phyloP scores from a whole-genome alignment of 495 filamentous ascomycete genomes.

The Thermothielavioides terrestris region DNA sequence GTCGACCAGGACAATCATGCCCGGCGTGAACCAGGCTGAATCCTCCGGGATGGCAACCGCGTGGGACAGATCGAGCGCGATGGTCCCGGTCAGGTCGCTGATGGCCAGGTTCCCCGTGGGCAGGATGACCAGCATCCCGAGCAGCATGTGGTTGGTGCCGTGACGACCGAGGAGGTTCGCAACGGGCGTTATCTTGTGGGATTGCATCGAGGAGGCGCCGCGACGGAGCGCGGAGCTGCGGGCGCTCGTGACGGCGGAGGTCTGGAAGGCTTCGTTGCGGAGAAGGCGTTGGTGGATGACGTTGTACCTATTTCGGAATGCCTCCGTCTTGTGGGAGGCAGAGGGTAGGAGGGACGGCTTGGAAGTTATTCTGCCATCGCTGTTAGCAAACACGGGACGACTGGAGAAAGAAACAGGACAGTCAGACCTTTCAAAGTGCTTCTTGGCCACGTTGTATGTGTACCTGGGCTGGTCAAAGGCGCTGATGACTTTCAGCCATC shows the following conservation, averaged over 20 bases:
- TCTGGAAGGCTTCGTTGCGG: constrained; percentile 88
- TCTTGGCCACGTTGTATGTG: constrained; percentile 77
- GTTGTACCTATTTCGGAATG: constrained; percentile 85
- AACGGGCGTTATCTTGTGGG: constrained; percentile 85
- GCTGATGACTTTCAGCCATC: constrained; percentile 68
- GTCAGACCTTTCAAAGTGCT: constrained; percentile 71
- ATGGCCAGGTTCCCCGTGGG: constrained; percentile 78
- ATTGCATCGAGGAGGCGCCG: constrained; percentile 50
- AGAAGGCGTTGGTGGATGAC: constrained; percentile 84
- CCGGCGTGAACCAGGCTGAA: constrained; percentile 82
- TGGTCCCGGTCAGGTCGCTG: constrained; percentile 77
- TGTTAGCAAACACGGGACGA: too few species aligned
- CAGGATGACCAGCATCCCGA: constrained; percentile 72
- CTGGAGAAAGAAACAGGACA: too few species aligned
- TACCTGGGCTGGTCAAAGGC: constrained; percentile 84
- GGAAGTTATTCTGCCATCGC: constrained; percentile 39
- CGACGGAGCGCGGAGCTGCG: constrained; percentile 45
- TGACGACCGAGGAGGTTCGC: constrained; percentile 87
- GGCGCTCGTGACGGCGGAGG: constrained; percentile 52
- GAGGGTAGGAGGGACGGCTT: constrained; percentile 72
- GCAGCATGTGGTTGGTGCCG: constrained; percentile 74
- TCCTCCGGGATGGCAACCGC: constrained; percentile 74
- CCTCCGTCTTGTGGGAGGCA: constrained; percentile 68
- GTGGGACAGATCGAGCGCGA: constrained; percentile 72
- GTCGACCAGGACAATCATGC: constrained; percentile 91